Conservation (phyloP, 2,329 filamentous ascomycete species). For the Aspergillus sp. region DNA sequence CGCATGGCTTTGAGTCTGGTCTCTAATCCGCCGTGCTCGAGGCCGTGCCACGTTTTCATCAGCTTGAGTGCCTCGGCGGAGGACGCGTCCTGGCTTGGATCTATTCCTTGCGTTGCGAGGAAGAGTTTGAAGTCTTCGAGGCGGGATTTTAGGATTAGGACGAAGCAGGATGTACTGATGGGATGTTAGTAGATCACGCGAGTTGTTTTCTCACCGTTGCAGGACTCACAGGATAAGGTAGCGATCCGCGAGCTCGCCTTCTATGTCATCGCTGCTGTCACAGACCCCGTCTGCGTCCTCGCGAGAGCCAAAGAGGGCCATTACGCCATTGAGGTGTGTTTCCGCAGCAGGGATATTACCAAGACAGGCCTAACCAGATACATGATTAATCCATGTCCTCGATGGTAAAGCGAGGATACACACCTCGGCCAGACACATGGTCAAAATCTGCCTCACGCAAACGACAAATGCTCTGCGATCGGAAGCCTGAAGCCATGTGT, state of each 20-base stretch:
- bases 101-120: neutral
- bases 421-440: conserved; percentile 5
- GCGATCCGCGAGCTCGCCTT: neutral
- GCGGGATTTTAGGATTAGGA: neutral
- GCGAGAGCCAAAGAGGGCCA: neutral
- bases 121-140: neutral
- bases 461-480: neutral
- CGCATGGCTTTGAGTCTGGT: conserved; percentile 1
- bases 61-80: neutral
- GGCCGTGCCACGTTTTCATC: neutral
- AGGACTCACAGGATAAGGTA: neutral
- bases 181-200: neutral
- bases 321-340: neutral
- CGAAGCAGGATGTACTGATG: neutral
- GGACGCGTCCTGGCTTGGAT: neutral
- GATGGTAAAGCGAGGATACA: no score
- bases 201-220: neutral
- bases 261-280: neutral
- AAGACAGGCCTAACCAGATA: neutral
- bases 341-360: neutral
- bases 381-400: no score
- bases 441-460: conserved; percentile 10
- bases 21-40: neutral
- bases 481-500: neutral
- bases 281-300: neutral